These are phyloP conservation scores for Pseudozyma thailandica DNA, from an alignment of 1,284 basidiomycete species.

Conservation along the genomic window DNA sequence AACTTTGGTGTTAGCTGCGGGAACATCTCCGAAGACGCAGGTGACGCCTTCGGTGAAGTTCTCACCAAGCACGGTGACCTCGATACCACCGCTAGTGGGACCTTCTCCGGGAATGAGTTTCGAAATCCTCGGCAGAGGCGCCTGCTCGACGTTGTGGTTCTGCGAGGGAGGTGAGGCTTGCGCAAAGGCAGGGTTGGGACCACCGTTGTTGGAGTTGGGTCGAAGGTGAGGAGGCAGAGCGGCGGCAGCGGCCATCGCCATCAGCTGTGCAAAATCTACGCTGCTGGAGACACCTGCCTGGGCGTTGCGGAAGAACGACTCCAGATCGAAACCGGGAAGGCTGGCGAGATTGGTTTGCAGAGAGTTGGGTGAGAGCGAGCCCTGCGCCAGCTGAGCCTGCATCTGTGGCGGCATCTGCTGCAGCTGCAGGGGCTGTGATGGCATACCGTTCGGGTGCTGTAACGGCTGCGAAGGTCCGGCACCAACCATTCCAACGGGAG, in stretches of 20 bases:
- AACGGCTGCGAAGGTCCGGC: conserved; percentile 10
- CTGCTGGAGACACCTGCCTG: conserved; percentile 54
- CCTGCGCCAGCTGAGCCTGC: conserved; percentile 51
- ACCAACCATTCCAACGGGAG: conserved; percentile 14
- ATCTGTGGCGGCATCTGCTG: conserved; percentile 33
- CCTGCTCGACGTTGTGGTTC: conserved; percentile 53
- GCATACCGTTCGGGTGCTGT: conserved; percentile 20
- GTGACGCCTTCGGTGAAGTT: conserved; percentile 74
- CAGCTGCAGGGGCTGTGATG: conserved; percentile 15
- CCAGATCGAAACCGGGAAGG: conserved; percentile 58
- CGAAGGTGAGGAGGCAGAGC: conserved; percentile 44
- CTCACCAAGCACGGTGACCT: conserved; percentile 88
- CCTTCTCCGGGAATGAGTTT: conserved; percentile 81
- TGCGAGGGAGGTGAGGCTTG: conserved; percentile 32
- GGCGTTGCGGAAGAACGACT: conserved; percentile 57
- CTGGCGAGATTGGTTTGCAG: conserved; percentile 60
- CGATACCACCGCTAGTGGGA: conserved; percentile 83
- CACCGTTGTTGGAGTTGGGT: conserved; percentile 10
- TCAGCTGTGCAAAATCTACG: conserved; percentile 70
- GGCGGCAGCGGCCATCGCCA: conserved; percentile 73
- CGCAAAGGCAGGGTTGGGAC: conserved; percentile 12
- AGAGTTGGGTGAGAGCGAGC: conserved; percentile 56
- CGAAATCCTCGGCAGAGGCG: conserved; percentile 55
- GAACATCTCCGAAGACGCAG: conserved; percentile 86
- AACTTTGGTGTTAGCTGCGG: conserved; percentile 83